phyloP scores from a whole-genome alignment of 257 asterid species.

The Nicotiana tomentosiformis region DNA sequence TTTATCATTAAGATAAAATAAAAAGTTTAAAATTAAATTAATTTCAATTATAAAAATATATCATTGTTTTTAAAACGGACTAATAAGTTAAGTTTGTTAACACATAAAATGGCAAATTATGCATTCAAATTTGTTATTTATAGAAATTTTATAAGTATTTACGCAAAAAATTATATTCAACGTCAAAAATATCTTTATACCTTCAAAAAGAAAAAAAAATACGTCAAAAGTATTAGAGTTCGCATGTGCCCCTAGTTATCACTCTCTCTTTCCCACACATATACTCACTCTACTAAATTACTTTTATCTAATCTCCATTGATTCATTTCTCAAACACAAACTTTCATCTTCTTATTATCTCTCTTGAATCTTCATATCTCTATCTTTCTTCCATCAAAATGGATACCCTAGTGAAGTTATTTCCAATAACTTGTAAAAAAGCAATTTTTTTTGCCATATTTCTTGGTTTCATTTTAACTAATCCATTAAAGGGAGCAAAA shows the following conservation, averaged over 20 bases:
- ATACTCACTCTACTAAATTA: not conserved
- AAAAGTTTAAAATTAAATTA: too few species aligned
- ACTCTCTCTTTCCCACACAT: not conserved
- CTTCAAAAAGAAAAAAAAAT: too few species aligned
- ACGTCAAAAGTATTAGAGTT: not conserved
- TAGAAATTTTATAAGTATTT: too few species aligned
- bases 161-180: too few species aligned
- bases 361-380: not conserved
- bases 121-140: too few species aligned
- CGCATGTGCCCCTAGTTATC: not conserved
- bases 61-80: too few species aligned
- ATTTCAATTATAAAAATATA: too few species aligned
- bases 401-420: not conserved
- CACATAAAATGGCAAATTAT: too few species aligned
- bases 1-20: too few species aligned
- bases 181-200: too few species aligned
- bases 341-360: not conserved
- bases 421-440: not conserved
- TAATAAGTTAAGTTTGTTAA: too few species aligned
- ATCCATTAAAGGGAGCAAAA: conserved; percentile 1
- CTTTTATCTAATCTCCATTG: not conserved
- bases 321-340: not conserved
- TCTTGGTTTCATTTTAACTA: not conserved
- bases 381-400: not conserved
- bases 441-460: not conserved